Evolutionary conservation across 495 filamentous ascomycete species (phyloP), one percentile per base, ranked within the genome.

Genomic region (Aspergillus homomorphus): DNA sequence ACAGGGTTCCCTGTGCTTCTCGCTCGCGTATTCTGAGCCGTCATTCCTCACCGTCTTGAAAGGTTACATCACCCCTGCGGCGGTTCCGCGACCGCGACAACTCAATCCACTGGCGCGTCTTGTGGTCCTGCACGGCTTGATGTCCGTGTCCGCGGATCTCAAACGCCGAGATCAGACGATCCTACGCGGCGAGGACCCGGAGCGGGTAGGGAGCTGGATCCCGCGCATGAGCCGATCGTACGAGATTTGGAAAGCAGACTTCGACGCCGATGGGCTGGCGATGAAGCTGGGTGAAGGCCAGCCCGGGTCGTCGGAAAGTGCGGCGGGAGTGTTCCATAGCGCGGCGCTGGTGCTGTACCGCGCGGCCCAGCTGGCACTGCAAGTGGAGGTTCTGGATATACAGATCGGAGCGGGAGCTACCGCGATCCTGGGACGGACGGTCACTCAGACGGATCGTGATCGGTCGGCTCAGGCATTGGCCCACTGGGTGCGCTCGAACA

Each of bases 71-170:
- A 78, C 71, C 6, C 74, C 74, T 0, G 65, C 69, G 0, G 53
- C 66, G 6, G 49, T 63, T 0, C 56, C 69, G 1, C 60, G 72
- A 10, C 69, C 71, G 3, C 69, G 69, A 12, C 65, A 73, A 41
- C 66, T 83, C 4, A 85, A 82, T 57, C 66, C 70, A 0, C 66
- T 82, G 3, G 80, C 80, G 0, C 61, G 78, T 3, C 59, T 79
- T 0, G 67, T 84, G 2, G 57, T 83, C 3, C 69, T 84, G 5
- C 80, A 83, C 48, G 82, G 82, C 1, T 65, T 83, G 8, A 82
- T 85, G 80, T 81, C 77, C 14, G 68, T 84, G 1, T 78, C 77
- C 10, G 80, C 81, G 62, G 81, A 84, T 54, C 72, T 85, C 54
- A 77, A 79, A 58, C 71, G 82, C 9, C 67, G 82, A 19, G 81